These are phyloP conservation scores for Saturnispora galanensis DNA, from an alignment of 805 yeast genomes.

Conservation along the genomic window DNA sequence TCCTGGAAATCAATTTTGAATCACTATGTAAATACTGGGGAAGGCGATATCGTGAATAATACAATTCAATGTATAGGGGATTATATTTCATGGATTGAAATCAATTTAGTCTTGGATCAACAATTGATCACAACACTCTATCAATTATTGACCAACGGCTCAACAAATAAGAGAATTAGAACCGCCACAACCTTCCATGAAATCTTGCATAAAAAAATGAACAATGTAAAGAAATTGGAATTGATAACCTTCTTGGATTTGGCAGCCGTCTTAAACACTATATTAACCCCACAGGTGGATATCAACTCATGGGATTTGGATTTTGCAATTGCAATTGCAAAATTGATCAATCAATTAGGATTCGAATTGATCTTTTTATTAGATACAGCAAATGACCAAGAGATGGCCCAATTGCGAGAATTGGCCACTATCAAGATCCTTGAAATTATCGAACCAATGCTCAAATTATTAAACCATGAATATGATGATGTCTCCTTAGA, in stretches of 20 bases:
- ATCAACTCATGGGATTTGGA: slow-evolving; percentile 37
- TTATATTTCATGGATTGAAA: slow-evolving; percentile 90
- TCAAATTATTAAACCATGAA: slow-evolving; percentile 66
- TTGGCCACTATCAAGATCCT: slow-evolving; percentile 38
- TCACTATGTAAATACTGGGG: too few relatives aligned
- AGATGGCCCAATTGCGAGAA: slow-evolving; percentile 25
- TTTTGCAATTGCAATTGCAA: slow-evolving; percentile 60
- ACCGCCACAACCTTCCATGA: slow-evolving; percentile 49
- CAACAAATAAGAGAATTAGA: slow-evolving; percentile 37
- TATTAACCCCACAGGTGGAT: slow-evolving; percentile 22
- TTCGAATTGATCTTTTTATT: slow-evolving; percentile 62
- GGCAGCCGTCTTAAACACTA: slow-evolving; percentile 35
- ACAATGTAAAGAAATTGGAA: slow-evolving; percentile 46
- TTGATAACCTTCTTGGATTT: slow-evolving; percentile 61
- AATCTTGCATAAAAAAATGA: slow-evolving; percentile 49
- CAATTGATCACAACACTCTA: slow-evolving; percentile 50
- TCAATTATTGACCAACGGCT: slow-evolving; percentile 34
- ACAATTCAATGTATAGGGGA: slow-evolving; percentile 64
- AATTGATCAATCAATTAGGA: slow-evolving; percentile 63
- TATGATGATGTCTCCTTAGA: slow-evolving; percentile 84
- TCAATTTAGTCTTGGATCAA: slow-evolving; percentile 56
- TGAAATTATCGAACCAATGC: slow-evolving; percentile 60
- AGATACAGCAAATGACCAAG: slow-evolving; percentile 36
- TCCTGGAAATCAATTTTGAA: slow-evolving; percentile 57
- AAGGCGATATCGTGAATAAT: slow-evolving; percentile 42